Base-by-base conservation (phyloP, 2,329 filamentous ascomycete genomes). In the Fusarium penzigii region DNA sequence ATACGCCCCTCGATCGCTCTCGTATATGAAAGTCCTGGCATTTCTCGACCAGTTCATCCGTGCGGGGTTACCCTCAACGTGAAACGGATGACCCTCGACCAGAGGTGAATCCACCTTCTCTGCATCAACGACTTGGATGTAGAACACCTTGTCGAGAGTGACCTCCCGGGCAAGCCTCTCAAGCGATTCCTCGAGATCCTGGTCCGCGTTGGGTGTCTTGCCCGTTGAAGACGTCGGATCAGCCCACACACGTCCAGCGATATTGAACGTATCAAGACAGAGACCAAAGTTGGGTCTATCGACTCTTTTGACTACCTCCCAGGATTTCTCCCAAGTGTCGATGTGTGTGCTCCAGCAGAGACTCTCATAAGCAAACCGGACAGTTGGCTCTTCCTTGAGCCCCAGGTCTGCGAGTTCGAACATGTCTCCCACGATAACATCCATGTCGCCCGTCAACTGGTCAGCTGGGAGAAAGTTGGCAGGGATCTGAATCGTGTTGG, bases 201-300 rank as follows among this genome's bases (percentile, higher is more conserved):
- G 69, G 5, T 86, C 81, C 3, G 83, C 85, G 56, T 81, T 75
- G 0, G 71, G 59, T 0, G 72, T 80, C 55, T 76, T 76, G 4
- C 85, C 82, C 0, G 74, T 73, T 0, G 70, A 55, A 0, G 76
- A 70, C 0, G 81, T 69, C 0, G 88, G 88, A 63, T 92, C 87
- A 0, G 84, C 88, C 59, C 82, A 91, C 49, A 89, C 80, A 7
- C 84, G 74, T 1, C 82, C 88, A 1, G 86, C 82, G 53, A 92
- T 87, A 69, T 92, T 89, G 74, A 89, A 92, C 0, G 85, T 89
- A 68, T 92, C 88, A 34, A 92, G 75, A 65, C 87, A 90, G 44
- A 90, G 75, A 10, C 88, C 88, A 64, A 92, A 90, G 70, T 91
- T 92, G 2, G 79, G 71, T 7, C 86, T 71, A 65, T 89, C 76